Conservation (phyloP, 768 basidiomycete species). For the Paxillus involutus region DNA sequence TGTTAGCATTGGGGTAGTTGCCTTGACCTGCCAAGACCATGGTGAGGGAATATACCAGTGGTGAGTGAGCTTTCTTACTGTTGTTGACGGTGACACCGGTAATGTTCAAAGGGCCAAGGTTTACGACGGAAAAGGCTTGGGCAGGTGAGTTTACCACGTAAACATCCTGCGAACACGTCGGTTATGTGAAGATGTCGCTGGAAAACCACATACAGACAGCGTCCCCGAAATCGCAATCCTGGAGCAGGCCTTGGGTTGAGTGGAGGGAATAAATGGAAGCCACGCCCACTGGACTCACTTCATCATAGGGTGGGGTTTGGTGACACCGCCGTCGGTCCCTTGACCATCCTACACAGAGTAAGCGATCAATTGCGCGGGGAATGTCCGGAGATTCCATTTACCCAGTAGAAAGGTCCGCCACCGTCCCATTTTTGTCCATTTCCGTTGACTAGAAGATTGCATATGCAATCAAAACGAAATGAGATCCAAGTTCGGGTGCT, state of each 20-base stretch:
- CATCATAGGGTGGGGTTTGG: constrained; percentile 41
- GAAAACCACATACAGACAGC: constrained; percentile 27
- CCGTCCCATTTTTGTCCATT: constrained; percentile 43
- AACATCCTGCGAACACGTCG: constrained; percentile 25
- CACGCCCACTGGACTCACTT: constrained; percentile 18
- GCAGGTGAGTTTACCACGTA: constrained; percentile 41
- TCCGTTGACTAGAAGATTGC: constrained; percentile 34
- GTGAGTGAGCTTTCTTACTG: constrained; percentile 37
- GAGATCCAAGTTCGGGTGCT: constrained; percentile 9
- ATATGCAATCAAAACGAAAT: not conserved
- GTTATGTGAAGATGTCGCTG: not conserved
- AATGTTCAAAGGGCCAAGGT: constrained; percentile 37
- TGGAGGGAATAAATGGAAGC: not conserved
- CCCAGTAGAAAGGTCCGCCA: constrained; percentile 45
- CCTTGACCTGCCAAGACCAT: constrained; percentile 44
- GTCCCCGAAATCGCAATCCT: constrained; percentile 43
- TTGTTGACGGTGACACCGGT: constrained; percentile 52
- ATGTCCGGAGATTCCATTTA: constrained; percentile 6
- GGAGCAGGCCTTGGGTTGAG: not conserved
- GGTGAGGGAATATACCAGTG: not conserved
- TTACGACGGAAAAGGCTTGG: constrained; percentile 31
- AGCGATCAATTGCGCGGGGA: not conserved
- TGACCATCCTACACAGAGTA: constrained; percentile 24
- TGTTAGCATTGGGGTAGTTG: constrained; percentile 49
- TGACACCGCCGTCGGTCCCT: constrained; percentile 12